These are phyloP conservation scores for Chalciporus sp. DNA, from an alignment of 1,284 basidiomycete species.

Conservation along the genomic window DNA sequence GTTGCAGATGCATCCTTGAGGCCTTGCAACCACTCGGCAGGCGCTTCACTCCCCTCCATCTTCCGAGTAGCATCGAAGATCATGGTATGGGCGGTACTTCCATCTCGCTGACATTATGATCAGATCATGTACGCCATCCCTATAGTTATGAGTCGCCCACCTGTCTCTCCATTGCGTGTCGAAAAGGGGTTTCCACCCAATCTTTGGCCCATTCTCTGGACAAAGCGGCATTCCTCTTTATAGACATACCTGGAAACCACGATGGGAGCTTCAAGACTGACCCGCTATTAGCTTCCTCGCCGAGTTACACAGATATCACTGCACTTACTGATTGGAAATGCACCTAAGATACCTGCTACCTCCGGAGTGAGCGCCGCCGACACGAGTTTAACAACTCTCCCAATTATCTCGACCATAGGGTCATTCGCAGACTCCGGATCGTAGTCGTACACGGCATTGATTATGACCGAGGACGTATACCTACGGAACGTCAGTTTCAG, in stretches of 20 bases:
- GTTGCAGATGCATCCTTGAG: slow-evolving; percentile 19
- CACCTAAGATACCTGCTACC: slow-evolving; percentile 12
- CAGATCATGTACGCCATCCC: background rate
- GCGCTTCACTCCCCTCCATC: background rate
- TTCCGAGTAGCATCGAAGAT: slow-evolving; percentile 17
- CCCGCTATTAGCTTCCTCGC: background rate
- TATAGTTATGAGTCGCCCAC: background rate
- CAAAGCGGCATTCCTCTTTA: slow-evolving; percentile 13
- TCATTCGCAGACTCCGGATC: slow-evolving; percentile 19
- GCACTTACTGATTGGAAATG: slow-evolving; percentile 24
- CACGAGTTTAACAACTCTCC: slow-evolving; percentile 6
- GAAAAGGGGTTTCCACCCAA: slow-evolving; percentile 19
- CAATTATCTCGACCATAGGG: slow-evolving; percentile 16
- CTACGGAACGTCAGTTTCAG: slow-evolving; percentile 2
- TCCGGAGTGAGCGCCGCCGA: slow-evolving; percentile 9
- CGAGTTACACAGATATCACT: background rate
- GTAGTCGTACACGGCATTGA: slow-evolving; percentile 23
- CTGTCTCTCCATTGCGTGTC: slow-evolving; percentile 11
- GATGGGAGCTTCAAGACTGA: slow-evolving; percentile 16
- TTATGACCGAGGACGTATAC: slow-evolving; percentile 19
- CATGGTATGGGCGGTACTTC: slow-evolving; percentile 15
- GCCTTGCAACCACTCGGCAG: background rate
- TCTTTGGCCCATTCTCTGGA: slow-evolving; percentile 6
- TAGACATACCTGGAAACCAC: slow-evolving; percentile 18
- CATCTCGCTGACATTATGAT: slow-evolving; percentile 6